These are phyloP conservation scores for Diaporthe humulicola DNA, from an alignment of 2,329 filamentous ascomycete genomes.

Conservation along the genomic window DNA sequence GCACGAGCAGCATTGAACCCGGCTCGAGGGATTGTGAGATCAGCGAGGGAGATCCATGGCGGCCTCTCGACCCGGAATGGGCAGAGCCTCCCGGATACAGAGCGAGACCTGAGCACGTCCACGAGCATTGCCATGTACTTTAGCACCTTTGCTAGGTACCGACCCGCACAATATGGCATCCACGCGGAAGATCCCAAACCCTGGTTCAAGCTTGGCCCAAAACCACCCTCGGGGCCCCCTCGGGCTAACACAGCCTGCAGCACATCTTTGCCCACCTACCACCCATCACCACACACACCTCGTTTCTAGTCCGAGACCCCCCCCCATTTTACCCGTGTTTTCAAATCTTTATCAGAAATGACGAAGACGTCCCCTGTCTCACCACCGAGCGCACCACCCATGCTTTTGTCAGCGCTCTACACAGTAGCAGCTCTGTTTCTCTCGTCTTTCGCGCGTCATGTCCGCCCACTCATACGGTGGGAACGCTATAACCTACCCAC, in stretches of 20 bases:
- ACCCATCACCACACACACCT: slow-evolving; percentile 27
- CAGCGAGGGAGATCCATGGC: slow-evolving; percentile 10
- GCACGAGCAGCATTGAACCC: background rate
- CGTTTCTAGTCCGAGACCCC: slow-evolving; percentile 16
- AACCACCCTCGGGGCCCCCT: background rate
- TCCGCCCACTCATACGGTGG: background rate
- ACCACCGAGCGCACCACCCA: slow-evolving; percentile 6
- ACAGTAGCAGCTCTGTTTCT: background rate
- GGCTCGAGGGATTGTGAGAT: slow-evolving; percentile 19
- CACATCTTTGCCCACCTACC: slow-evolving; percentile 19
- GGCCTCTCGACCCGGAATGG: slow-evolving; percentile 3
- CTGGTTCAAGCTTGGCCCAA: slow-evolving; percentile 29
- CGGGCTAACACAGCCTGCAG: slow-evolving; percentile 24
- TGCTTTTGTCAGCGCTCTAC: slow-evolving; percentile 28
- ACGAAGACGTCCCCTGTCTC: slow-evolving; percentile 12
- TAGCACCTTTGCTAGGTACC: background rate
- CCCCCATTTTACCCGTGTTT: slow-evolving; percentile 26
- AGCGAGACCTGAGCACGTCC: slow-evolving; percentile 1
- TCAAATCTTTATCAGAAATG: slow-evolving; percentile 17
- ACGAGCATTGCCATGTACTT: slow-evolving; percentile 6
- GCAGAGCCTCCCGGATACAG: background rate
- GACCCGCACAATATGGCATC: slow-evolving; percentile 29
- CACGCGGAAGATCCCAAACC: slow-evolving; percentile 29
- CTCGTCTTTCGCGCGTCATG: slow-evolving; percentile 14
- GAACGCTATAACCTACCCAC: background rate